Base-by-base conservation (phyloP, 2,329 filamentous ascomycete species). In the Pseudophaeomoniella oleicola region DNA sequence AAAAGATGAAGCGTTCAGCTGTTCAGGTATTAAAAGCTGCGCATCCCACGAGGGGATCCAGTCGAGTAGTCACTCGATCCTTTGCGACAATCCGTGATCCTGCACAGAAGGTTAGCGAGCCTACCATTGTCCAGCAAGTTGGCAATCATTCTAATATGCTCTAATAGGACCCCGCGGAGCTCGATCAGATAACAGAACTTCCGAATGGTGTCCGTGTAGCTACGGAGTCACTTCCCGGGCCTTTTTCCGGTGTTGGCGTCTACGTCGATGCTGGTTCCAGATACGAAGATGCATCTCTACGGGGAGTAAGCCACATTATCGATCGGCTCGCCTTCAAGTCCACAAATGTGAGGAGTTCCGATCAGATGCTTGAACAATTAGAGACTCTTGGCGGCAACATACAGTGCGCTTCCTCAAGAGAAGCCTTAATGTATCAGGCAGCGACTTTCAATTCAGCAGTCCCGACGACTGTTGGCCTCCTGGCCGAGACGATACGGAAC, bases 361-460 rank as follows among this genome's bases (percentile, higher is more conserved):
- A 94, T 58, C 69, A 86, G 47, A 90, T 96, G 77, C 66, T 94
- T 14, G 85, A 94, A 58, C 69, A 78, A 19, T 71, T 94, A 19
- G 90, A 96, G 60, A 79, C 78, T 0, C 67, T 98, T 3, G 90
- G 90, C 22, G 90, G 90, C 19, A 94, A 94, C 56, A 88, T 98
- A 41, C 87, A 96, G 62, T 98, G 90, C 62, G 87, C 88, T 9
- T 94, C 87, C 2, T 93, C 86, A 2, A 72, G 90, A 45, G 90
- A 98, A 61, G 85, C 85, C 39, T 74, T 98, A 62, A 98, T 98
- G 90, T 98, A 98, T 66, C 90, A 98, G 60, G 84, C 86, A 1
- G 90, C 90, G 16, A 94, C 87, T 18, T 98, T 98, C 72, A 98
- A 98, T 65, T 80, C 79, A 16, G 80, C 85, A 13, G 86, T 98